phyloP scores from a whole-genome alignment of 148 eudicot species.

The Nepenthes mirabilis region DNA sequence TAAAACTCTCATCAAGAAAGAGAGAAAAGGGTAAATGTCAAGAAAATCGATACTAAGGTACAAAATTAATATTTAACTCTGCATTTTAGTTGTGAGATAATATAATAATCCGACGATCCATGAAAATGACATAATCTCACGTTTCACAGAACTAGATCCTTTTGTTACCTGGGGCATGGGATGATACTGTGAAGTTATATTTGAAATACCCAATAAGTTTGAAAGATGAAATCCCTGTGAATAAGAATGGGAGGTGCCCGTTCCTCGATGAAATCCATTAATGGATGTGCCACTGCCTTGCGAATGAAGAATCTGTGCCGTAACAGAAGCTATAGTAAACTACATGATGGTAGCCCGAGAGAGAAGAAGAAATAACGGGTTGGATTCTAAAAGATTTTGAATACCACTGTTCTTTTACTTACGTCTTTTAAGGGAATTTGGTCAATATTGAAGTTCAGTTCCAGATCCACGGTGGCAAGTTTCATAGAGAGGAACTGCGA shows the following conservation, averaged over 20 bases:
- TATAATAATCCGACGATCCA: too few species aligned
- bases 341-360: too few species aligned
- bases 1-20: too few species aligned
- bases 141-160: not conserved
- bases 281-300: slow-evolving; percentile 30
- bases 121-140: too few species aligned
- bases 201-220: slow-evolving; percentile 27
- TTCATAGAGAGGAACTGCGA: slow-evolving; percentile 95
- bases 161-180: slow-evolving; percentile 52
- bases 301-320: slow-evolving; percentile 40
- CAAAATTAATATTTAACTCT: too few species aligned
- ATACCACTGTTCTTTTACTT: slow-evolving; percentile 9
- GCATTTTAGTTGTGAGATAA: too few species aligned
- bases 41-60: too few species aligned
- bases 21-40: too few species aligned
- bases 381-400: not conserved
- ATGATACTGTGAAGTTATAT: slow-evolving; percentile 36
- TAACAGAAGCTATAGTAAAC: not conserved
- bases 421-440: slow-evolving; percentile 79
- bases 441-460: slow-evolving; percentile 60
- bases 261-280: slow-evolving; percentile 51
- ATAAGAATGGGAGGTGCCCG: slow-evolving; percentile 43
- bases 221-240: slow-evolving; percentile 35
- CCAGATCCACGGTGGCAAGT: slow-evolving; percentile 96
- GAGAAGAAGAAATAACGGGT: not conserved